A percentile compares a stretch with the other conserved stretches of the same genome.
phyloP scores from a whole-genome alignment of 2,329 filamentous ascomycete species.

The Penicillium sp. region DNA sequence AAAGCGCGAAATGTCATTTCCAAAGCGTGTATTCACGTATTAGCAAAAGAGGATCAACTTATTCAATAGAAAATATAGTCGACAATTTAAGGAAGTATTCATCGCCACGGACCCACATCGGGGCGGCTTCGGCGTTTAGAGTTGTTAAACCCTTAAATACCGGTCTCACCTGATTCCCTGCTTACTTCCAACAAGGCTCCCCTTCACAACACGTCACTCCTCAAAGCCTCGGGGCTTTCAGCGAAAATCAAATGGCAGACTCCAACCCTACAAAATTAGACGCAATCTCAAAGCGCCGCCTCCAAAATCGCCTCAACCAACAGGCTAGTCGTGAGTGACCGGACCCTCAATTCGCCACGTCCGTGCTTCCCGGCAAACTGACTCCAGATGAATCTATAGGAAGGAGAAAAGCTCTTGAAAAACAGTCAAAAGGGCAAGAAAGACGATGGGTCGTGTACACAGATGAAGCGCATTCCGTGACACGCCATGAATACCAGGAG shows the following conservation, averaged over 20 bases:
- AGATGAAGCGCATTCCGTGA: neutral
- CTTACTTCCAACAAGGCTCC: neutral
- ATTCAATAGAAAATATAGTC: no score
- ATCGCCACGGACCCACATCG: neutral
- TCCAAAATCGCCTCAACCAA: constrained; percentile 30
- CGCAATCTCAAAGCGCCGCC: constrained; percentile 12
- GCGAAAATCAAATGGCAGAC: neutral
- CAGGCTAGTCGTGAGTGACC: constrained; percentile 25
- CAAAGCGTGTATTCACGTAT: no score
- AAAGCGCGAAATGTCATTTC: no score
- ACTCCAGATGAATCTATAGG: constrained; percentile 10
- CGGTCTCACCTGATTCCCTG: neutral
- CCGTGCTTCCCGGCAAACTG: neutral
- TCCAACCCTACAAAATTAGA: neutral
- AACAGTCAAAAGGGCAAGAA: neutral
- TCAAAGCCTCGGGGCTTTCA: neutral
- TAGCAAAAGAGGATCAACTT: no score
- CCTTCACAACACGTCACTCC: no score
- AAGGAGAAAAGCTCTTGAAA: constrained; percentile 17
- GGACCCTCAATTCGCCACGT: neutral
- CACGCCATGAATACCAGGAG: neutral
- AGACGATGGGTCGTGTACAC: constrained; percentile 24
- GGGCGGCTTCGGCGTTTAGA: neutral
- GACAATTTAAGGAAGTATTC: no score
- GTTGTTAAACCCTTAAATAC: neutral